Conservation (phyloP, 1,284 basidiomycete genomes). For the Apiotrichum sp. region DNA sequence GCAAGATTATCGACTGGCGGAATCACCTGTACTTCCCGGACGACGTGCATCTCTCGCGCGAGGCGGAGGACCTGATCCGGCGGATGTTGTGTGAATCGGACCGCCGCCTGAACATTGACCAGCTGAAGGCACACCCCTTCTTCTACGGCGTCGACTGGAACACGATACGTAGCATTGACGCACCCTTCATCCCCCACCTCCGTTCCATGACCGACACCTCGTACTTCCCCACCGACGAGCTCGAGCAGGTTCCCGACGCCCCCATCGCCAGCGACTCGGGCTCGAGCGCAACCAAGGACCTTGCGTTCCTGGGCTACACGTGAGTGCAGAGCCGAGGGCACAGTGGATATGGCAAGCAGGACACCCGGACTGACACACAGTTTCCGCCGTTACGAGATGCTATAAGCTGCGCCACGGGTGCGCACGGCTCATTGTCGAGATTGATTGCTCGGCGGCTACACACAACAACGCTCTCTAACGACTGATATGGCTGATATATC, state of each 20-base stretch:
- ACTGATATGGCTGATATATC: constrained; percentile 8
- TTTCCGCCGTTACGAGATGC: constrained; percentile 46
- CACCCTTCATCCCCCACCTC: constrained; percentile 90
- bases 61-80: constrained; percentile 89
- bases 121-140: constrained; percentile 91
- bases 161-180: constrained; percentile 82
- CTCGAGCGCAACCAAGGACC: constrained; percentile 70
- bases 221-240: constrained; percentile 96
- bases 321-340: constrained; percentile 13
- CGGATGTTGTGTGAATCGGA: constrained; percentile 78
- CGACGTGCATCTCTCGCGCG: constrained; percentile 86
- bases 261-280: constrained; percentile 55
- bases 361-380: constrained; percentile 8
- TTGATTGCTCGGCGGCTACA: no score
- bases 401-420: constrained; percentile 15
- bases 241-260: constrained; percentile 68
- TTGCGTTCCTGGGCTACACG: constrained; percentile 81
- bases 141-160: constrained; percentile 96
- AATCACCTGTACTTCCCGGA: constrained; percentile 89
- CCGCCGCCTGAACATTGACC: constrained; percentile 69
- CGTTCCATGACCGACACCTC: constrained; percentile 80
- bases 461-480: constrained; percentile 1
- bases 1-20: constrained; percentile 96
- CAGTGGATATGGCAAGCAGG: background rate
- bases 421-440: no score